Evolutionary conservation across 2,329 filamentous ascomycete species (phyloP).

Genomic region (Fusarium staphyleae): DNA sequence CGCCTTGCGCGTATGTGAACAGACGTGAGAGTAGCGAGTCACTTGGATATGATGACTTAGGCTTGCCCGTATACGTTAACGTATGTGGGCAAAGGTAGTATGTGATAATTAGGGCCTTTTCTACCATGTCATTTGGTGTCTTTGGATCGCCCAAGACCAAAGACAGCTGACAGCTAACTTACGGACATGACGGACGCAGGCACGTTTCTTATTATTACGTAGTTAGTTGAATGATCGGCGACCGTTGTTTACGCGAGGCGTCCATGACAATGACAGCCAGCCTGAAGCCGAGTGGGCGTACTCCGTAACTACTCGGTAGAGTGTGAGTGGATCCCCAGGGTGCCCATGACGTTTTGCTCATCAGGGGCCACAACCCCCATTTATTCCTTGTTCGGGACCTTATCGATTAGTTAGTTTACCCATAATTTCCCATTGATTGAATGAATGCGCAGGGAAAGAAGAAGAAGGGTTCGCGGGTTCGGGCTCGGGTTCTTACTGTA

Average conservation of each 20-base stretch:
- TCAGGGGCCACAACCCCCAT: slow-evolving; percentile 10
- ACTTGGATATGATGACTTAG: background rate
- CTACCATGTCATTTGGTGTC: background rate
- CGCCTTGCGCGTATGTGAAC: background rate
- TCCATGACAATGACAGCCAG: too few species aligned
- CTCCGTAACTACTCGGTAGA: too few species aligned
- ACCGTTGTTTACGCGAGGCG: background rate
- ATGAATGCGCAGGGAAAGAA: background rate
- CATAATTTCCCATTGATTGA: slow-evolving; percentile 15
- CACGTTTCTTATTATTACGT: too few species aligned
- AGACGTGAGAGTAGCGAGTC: background rate
- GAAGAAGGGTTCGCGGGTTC: background rate
- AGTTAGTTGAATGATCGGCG: slow-evolving; percentile 1
- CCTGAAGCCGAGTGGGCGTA: background rate
- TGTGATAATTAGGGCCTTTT: too few species aligned
- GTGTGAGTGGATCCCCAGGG: slow-evolving; percentile 15
- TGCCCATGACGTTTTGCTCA: slow-evolving; percentile 21
- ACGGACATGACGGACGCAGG: background rate
- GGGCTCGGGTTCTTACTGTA: background rate
- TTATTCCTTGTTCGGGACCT: slow-evolving; percentile 4
- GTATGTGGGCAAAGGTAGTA: background rate
- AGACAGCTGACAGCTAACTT: background rate
- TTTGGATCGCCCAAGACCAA: background rate
- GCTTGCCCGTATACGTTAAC: too few species aligned
- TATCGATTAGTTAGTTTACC: slow-evolving; percentile 17